phyloP scores from a whole-genome alignment of 768 basidiomycete species.

The Rhodocollybia butyracea region DNA sequence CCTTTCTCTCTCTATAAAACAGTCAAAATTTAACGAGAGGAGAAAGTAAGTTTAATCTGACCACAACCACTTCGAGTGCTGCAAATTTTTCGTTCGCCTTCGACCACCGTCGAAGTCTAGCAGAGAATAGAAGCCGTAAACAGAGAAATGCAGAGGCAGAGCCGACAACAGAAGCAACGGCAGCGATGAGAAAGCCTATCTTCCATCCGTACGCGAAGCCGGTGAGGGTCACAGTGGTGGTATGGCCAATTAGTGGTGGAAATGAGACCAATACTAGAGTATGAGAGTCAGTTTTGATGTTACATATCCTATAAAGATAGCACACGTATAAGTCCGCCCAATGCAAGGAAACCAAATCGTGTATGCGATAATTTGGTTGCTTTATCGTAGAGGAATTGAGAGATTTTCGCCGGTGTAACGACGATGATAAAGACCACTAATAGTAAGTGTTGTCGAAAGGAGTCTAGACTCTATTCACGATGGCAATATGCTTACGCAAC shows the following conservation, averaged over 20 bases:
- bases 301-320: not conserved
- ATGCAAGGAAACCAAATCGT: slow-evolving; percentile 59
- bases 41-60: slow-evolving; percentile 29
- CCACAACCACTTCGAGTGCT: slow-evolving; percentile 73
- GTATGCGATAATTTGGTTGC: slow-evolving; percentile 58
- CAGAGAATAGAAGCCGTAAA: slow-evolving; percentile 56
- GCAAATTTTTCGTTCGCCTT: slow-evolving; percentile 68
- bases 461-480: not conserved
- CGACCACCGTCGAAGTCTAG: slow-evolving; percentile 57
- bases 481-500: not conserved
- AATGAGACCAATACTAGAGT: slow-evolving; percentile 47
- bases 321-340: slow-evolving; percentile 51
- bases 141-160: slow-evolving; percentile 58
- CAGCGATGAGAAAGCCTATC: slow-evolving; percentile 63
- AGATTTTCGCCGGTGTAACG: slow-evolving; percentile 62
- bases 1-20: slow-evolving; percentile 61
- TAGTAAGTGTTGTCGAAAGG: not conserved
- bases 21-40: slow-evolving; percentile 3
- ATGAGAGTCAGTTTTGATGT: not conserved
- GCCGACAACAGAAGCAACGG: slow-evolving; percentile 57
- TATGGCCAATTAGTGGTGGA: slow-evolving; percentile 66
- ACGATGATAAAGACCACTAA: slow-evolving; percentile 41
- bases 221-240: slow-evolving; percentile 61
- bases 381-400: slow-evolving; percentile 68
- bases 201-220: slow-evolving; percentile 84